These are phyloP conservation scores for Prorocentrum cordatum DNA, from an alignment of 169 alveolate genomes.

Conservation along the genomic window DNA sequence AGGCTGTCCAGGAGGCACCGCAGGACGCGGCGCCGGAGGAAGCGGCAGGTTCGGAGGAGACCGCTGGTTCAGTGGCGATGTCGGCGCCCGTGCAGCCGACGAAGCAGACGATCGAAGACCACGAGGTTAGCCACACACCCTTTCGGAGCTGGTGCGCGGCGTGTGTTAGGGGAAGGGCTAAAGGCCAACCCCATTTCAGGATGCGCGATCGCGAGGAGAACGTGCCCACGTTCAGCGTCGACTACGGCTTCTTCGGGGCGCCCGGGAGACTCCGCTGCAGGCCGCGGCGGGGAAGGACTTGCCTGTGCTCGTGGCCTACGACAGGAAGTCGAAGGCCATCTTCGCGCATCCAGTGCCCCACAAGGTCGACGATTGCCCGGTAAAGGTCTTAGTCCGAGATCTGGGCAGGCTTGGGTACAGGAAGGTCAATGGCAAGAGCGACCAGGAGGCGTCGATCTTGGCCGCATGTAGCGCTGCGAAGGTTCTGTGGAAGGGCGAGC, in stretches of 20 bases:
- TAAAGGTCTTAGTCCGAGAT: background rate
- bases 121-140: background rate
- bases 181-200: background rate
- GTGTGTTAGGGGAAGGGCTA: background rate
- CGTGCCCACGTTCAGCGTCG: background rate
- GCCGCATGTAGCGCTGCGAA: background rate
- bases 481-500: background rate
- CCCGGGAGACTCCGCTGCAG: background rate
- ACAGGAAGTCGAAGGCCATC: background rate
- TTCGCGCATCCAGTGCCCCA: background rate
- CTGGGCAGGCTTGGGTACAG: background rate
- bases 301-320: background rate
- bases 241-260: background rate
- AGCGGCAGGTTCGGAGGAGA: no score
- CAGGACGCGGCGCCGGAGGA: no score
- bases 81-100: no score
- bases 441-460: background rate
- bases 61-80: no score
- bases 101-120: background rate
- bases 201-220: background rate
- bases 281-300: background rate
- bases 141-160: background rate
- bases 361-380: background rate
- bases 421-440: background rate
- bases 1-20: no score